Base-by-base conservation (phyloP, 2,329 filamentous ascomycete species). In the Monilinia aucupariae region DNA sequence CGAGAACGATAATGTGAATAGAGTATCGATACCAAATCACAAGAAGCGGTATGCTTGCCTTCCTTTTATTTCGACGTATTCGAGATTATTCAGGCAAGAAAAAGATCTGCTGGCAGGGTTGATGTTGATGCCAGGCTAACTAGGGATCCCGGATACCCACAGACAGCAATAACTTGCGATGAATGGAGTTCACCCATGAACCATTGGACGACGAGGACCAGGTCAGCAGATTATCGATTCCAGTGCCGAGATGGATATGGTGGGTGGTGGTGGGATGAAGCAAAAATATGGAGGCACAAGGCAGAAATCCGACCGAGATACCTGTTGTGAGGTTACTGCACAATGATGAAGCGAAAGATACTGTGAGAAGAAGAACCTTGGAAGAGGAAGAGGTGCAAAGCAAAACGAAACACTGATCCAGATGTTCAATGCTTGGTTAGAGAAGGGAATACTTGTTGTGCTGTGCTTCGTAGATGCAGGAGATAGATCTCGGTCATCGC, bases 71-170 rank as follows among this genome's bases (percentile, higher is more conserved):
- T 56, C 51, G 13, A 43, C 32, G 39, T 62, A 53, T 17, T 58
- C 41, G 51, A 58, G 60, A 62, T 62, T 62, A 62, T 62, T 62
- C 52, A 49, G 58, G 60, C 51, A 62, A 49, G n/a, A n/a, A 58
- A 49, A 47, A 56, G 60, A 62, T 62, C 60, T 62, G 60, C 60
- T 62, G 45, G 52, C 60, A 62, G 60, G 60, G 60, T 62, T 62
- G 51, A 53, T 58, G 32, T 55, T 61, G 49, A 55, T 56, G 60
- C 60, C 47, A 45, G 51, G 49, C 41, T 56, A 41, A n/a, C n/a
- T 49, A 51, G 25, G 52, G 32, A 53, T 25, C 48, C 48, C 25
- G 50, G 49, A 48, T 32, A 54, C 59, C 59, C 59, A 61, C 59
- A 54, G 39, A 39, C 43, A 59, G 25, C 17, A 56, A 51, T 55